Base-by-base conservation (phyloP, 2,329 filamentous ascomycete species). In the Talaromyces atroroseus region DNA sequence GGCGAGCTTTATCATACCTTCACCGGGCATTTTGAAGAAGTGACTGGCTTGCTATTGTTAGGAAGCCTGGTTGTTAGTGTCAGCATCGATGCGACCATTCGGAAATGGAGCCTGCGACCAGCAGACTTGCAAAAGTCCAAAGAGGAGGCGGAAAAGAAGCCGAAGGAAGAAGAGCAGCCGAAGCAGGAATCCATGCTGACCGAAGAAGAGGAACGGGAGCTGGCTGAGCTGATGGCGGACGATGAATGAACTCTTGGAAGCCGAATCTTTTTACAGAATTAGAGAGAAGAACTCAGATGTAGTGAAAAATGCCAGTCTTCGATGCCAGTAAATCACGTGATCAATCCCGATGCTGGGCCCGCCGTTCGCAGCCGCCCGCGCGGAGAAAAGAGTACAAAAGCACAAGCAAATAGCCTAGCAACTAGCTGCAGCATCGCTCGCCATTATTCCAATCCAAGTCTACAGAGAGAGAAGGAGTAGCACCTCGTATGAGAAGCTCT, bases 21-120 rank as follows among this genome's bases (percentile, higher is more conserved):
- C 59, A 81, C 83, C 38, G 94, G 94, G 0, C 94, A 99, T 74
- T 97, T 84, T 67, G 91, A 99, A 67, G 94, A 97, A 71, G 87
- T 99, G 14, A 96, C 90, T 1, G 90, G 87, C 36, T 73, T 97
- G 45, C 78, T 87, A 1, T 68, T 95, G 50, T 69, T 91, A 20
- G 74, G 71, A 2, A 71, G 71, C 46, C 73, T 68, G 3, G 76
- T 95, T 11, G 84, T 89, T 61, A 96, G 91, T 69, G 88, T 94
- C 54, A 85, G 89, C 61, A 95, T 97, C 63, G 94, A 99, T 73
- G 88, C 86, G 2, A 97, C 94, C 0, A 80, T 97, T 40, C 83
- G 94, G 64, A 84, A 81, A 54, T 99, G 94, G 94, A 85, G 86
- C 12, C 74, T 97, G 52, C 80, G 79, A 50, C 84, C 81, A 26